phyloP scores from a whole-genome alignment of 148 eudicot genomes.

The Vaccinium macrocarpon region DNA sequence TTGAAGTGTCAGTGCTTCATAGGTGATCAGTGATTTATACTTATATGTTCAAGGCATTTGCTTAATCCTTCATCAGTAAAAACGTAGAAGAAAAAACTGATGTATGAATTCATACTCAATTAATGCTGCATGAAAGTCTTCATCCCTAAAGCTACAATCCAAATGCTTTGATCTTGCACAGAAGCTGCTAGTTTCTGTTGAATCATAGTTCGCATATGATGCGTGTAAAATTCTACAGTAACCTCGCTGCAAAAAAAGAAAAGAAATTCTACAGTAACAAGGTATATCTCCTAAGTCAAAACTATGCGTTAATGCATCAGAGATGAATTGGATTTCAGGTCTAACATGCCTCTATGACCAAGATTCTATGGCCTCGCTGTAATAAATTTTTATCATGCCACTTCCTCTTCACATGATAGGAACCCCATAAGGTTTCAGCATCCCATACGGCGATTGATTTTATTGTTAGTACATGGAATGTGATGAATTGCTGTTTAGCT shows the following conservation, averaged over 20 bases:
- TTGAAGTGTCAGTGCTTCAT: too few relatives aligned
- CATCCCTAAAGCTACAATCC: neutral
- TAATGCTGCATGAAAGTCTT: neutral
- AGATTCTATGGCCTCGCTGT: neutral
- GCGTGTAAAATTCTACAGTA: neutral
- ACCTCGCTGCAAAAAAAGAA: neutral
- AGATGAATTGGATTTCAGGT: neutral
- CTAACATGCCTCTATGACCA: neutral
- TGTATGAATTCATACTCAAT: neutral
- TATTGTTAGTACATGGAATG: neutral
- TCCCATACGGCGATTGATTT: neutral
- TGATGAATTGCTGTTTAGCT: neutral
- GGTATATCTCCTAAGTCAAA: neutral
- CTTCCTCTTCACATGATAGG: conserved; percentile 1
- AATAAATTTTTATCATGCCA: neutral
- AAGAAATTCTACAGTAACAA: neutral
- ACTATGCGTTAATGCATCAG: neutral
- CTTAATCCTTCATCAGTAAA: neutral
- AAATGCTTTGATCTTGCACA: neutral
- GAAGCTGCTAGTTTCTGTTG: neutral
- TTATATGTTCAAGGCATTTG: neutral
- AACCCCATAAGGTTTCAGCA: neutral
- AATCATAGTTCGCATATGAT: neutral
- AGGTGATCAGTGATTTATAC: too few relatives aligned
- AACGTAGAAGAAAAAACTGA: neutral